Evolutionary conservation across 495 filamentous ascomycete genomes (phyloP).

Genomic region (Aeminium ludgeri): DNA sequence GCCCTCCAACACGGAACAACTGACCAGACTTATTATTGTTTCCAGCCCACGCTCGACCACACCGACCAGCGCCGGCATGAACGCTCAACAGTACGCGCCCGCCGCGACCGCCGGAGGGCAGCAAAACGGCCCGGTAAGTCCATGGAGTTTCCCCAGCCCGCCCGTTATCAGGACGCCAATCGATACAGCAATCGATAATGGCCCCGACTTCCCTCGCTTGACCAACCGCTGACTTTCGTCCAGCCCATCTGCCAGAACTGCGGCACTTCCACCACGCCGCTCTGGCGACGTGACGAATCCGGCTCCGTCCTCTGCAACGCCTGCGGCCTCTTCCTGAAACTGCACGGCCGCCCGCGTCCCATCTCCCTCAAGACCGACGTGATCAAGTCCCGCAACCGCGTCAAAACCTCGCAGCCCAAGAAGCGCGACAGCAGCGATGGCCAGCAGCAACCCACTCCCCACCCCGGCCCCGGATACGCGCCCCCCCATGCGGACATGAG

Average conservation of each 20-base stretch:
- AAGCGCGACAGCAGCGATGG: constrained; percentile 45
- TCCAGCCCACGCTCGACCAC: constrained; percentile 11
- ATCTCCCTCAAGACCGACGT: constrained; percentile 97
- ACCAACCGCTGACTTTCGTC: constrained; percentile 16
- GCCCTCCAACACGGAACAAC: background rate
- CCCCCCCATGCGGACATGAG: background rate
- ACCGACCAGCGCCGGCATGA: constrained; percentile 9
- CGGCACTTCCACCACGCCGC: constrained; percentile 79
- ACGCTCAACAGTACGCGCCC: constrained; percentile 12
- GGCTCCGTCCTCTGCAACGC: constrained; percentile 98
- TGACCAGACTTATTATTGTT: background rate
- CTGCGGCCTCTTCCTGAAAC: constrained; percentile 90
- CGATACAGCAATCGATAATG: constrained; percentile 14
- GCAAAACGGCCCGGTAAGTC: constrained; percentile 13
- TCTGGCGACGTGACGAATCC: constrained; percentile 93
- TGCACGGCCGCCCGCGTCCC: constrained; percentile 81
- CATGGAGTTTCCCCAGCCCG: too few relatives aligned
- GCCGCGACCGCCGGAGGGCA: constrained; percentile 14
- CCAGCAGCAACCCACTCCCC: background rate
- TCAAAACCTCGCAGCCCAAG: constrained; percentile 84
- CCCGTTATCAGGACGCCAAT: too few relatives aligned
- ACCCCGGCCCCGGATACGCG: too few relatives aligned
- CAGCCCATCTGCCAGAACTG: constrained; percentile 98
- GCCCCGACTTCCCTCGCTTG: too few relatives aligned
- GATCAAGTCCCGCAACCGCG: constrained; percentile 97